Base-by-base conservation (phyloP, 345 rosid species). In the Bruguiera sexangula region DNA sequence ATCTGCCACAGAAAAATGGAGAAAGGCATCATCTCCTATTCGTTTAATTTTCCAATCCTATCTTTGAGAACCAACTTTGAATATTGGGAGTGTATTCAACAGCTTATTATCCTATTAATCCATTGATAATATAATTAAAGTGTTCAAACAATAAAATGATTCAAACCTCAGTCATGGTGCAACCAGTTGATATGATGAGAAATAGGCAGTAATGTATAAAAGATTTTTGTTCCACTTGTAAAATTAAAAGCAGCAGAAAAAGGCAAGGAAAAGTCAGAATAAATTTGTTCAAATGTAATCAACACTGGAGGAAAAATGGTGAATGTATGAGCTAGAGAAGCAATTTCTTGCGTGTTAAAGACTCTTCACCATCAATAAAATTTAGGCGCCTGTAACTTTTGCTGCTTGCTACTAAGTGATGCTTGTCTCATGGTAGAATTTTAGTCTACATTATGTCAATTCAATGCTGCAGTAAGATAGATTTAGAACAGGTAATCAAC, bases 1-100 rank as follows among this genome's bases (percentile, higher is more conserved):
- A 91, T 81, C 98, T 94, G 84, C 78, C 63, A 73, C 37, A 59
- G 54, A 53, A 66, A 74, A 62, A n/a, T 11, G 21, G 31, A 61
- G 63, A 13, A 10, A 6, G 20, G 48, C 24, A 19, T 39, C 58
- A 46, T 56, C 52, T 60, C 56, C 43, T 11, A 55, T 31, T 52
- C 20, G 67, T 21, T 22, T 24, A 56, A 22, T 24, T 56, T 6
- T 24, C 5, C 29, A 22, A 56, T 8, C 30, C 29, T 22, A 27
- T 27, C 13, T 27, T 8, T 56, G 16, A 56, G 1, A 56, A 56
- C 18, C 48, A 15, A 13, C 19, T 11, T 13, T 13, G 30, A 6
- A 22, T 56, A 56, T 21, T 24, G 6, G 27, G 15, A 16, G 9
- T 6, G 29, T 5, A 22, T 55, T 56, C 11, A n/a, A 13, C 16